Evolutionary conservation across 2,329 filamentous ascomycete genomes (phyloP).

Genomic region (Xylaria polymorpha): DNA sequence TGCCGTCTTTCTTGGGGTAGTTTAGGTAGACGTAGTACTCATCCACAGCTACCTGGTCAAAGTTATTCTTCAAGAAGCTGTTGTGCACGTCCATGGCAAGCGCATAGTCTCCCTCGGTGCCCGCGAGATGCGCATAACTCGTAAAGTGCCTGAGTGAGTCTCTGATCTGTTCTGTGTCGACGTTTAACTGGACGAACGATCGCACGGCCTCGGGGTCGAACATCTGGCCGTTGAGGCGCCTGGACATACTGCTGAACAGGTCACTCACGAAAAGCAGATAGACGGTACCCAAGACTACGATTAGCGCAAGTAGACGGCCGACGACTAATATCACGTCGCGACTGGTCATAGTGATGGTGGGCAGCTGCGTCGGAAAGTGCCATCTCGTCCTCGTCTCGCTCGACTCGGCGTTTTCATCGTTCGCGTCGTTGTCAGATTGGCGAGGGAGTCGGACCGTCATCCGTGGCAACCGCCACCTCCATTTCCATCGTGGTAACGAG

Average conservation of each 20-base stretch:
- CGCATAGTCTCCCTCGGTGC: slow-evolving; percentile 91
- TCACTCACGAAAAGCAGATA: slow-evolving; percentile 90
- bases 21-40: slow-evolving; percentile 92
- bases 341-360: slow-evolving; percentile 56
- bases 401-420: slow-evolving; percentile 37
- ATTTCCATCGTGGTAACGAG: slow-evolving; percentile 65
- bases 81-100: slow-evolving; percentile 86
- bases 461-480: slow-evolving; percentile 64
- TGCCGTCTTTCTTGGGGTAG: slow-evolving; percentile 81
- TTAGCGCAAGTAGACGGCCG: slow-evolving; percentile 77
- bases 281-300: slow-evolving; percentile 79
- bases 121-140: slow-evolving; percentile 87
- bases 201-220: slow-evolving; percentile 88
- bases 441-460: slow-evolving; percentile 62
- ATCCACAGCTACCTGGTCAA: slow-evolving; percentile 82
- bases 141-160: slow-evolving; percentile 82
- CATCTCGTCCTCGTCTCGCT: slow-evolving; percentile 45
- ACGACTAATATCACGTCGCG: slow-evolving; percentile 69
- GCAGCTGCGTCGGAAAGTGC: slow-evolving; percentile 52
- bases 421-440: slow-evolving; percentile 44
- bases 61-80: slow-evolving; percentile 75
- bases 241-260: slow-evolving; percentile 75
- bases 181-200: slow-evolving; percentile 76
- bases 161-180: slow-evolving; percentile 76
- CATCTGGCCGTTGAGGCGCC: slow-evolving; percentile 73